Evolutionary conservation across 2,329 filamentous ascomycete genomes (phyloP).

Genomic region (Calonectria pseudoreteaudii): DNA sequence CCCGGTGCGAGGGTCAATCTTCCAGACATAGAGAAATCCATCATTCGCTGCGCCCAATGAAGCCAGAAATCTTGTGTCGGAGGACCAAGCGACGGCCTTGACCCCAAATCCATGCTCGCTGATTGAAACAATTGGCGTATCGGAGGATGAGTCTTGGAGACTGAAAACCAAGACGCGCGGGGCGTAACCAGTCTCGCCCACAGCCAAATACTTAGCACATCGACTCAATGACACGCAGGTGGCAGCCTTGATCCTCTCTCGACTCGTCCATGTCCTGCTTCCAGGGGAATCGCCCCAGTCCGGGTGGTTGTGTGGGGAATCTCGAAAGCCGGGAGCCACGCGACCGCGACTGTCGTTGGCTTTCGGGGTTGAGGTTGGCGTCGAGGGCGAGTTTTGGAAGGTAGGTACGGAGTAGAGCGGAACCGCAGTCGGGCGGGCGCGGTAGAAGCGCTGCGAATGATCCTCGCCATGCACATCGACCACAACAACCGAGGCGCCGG

Average conservation of each 20-base stretch:
- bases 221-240: slow-evolving; percentile 90
- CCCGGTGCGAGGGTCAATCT: slow-evolving; percentile 84
- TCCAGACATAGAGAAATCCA: slow-evolving; percentile 94
- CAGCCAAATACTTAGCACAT: slow-evolving; percentile 87
- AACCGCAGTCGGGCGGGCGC: slow-evolving; percentile 82
- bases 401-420: slow-evolving; percentile 71
- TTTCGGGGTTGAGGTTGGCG: slow-evolving; percentile 68
- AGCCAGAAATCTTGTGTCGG: slow-evolving; percentile 86
- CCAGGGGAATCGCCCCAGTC: slow-evolving; percentile 73
- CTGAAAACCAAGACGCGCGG: slow-evolving; percentile 93
- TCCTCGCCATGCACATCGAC: slow-evolving; percentile 79
- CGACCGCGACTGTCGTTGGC: slow-evolving; percentile 73
- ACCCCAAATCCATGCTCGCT: slow-evolving; percentile 93
- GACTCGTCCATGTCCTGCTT: slow-evolving; percentile 85
- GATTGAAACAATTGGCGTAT: slow-evolving; percentile 85
- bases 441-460: slow-evolving; percentile 86
- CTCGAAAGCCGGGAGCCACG: slow-evolving; percentile 59
- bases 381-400: slow-evolving; percentile 62
- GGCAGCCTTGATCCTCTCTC: slow-evolving; percentile 93
- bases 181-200: slow-evolving; percentile 95
- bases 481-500: slow-evolving; percentile 92
- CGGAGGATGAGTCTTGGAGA: slow-evolving; percentile 81
- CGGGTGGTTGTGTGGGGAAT: slow-evolving; percentile 57
- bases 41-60: slow-evolving; percentile 92
- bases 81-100: slow-evolving; percentile 87